Evolutionary conservation across 208 protist genomes (phyloP), one percentile per base, ranked within the genome.

Genomic region (Leishmania tropica): DNA sequence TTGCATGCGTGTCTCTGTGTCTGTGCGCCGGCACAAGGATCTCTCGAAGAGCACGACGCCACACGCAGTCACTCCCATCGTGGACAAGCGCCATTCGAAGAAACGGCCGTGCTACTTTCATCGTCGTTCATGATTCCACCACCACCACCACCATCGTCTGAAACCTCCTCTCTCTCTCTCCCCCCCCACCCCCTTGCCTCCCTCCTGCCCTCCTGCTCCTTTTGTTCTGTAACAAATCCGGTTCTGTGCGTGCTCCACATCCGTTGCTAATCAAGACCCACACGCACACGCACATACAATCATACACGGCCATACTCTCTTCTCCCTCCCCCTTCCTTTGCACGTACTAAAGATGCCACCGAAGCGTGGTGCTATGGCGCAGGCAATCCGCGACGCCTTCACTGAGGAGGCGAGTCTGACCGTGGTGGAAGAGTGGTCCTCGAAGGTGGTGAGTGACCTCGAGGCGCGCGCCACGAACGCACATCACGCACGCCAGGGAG

Each of bases 341-440:
- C 62, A 72, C 76, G 48, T 51, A 37, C 60, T 42, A 10, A 47
- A 71, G 45, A 87, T 94, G 90, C 89, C 88, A 2, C 88, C 88
- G 64, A 96, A 96, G 79, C 89, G 90, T 60, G 74, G 79, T 74
- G 89, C 85, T 19, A 81, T 93, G 79, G 83, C 82, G 19, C 90
- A 95, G 78, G 86, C 53, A 48, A 76, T 95, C 53, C 94, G 94
- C 53, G 92, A 94, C 76, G 70, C 88, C 76, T 94, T 84, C 81
- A 86, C 85, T 19, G 94, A 95, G 84, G 85, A 90, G 21, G 42
- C 75, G 37, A 92, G 87, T 56, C 77, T 87, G 17, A 80, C 80
- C 0, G 82, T 90, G 47, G 76, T 97, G 8, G 88, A 94, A 68
- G 40, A 80, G 11, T 97, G 92, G 92, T 87, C 88, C 6, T 84